A percentile compares a stretch with the other conserved stretches of the same genome.
Conservation (phyloP, 164 flowering plant species). For the Vitis labrusca region DNA sequence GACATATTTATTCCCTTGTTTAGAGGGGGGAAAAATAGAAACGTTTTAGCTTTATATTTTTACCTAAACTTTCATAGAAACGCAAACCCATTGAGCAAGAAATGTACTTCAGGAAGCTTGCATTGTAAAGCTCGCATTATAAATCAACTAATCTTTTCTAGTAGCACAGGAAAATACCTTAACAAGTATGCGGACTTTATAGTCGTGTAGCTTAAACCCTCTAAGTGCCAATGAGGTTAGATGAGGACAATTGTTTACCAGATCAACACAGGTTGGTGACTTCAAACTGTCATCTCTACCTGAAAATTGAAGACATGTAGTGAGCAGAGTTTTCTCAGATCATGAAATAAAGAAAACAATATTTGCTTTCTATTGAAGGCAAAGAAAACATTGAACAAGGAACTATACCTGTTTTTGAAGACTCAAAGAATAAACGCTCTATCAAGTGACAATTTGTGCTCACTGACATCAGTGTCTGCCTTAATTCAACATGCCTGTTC, state of each 20-base stretch:
- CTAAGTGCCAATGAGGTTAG: conserved; percentile 75
- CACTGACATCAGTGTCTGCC: conserved; percentile 74
- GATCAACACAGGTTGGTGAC: conserved; percentile 64
- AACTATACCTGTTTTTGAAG: conserved; percentile 64
- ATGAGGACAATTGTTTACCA: conserved; percentile 73
- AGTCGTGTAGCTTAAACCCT: conserved; percentile 85
- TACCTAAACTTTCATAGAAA: too few relatives aligned
- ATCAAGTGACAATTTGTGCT: conserved; percentile 63
- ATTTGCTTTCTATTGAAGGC: neutral
- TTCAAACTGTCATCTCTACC: conserved; percentile 94
- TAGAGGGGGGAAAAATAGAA: too few relatives aligned
- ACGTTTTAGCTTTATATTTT: too few relatives aligned
- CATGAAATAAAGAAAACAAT: conserved; percentile 1
- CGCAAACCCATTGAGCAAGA: neutral
- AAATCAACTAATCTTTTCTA: neutral
- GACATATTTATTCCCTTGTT: too few relatives aligned
- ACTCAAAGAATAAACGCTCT: conserved; percentile 78
- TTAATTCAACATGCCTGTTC: conserved; percentile 71
- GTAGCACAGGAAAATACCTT: conserved; percentile 48
- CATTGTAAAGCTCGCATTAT: too few relatives aligned
- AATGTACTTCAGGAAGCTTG: neutral
- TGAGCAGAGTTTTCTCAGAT: conserved; percentile 11
- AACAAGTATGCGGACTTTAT: conserved; percentile 60
- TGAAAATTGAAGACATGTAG: conserved; percentile 22
- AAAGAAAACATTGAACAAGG: neutral